phyloP scores from a whole-genome alignment of 352 stramenopile species.

The Globisporangium cylindrosporum region DNA sequence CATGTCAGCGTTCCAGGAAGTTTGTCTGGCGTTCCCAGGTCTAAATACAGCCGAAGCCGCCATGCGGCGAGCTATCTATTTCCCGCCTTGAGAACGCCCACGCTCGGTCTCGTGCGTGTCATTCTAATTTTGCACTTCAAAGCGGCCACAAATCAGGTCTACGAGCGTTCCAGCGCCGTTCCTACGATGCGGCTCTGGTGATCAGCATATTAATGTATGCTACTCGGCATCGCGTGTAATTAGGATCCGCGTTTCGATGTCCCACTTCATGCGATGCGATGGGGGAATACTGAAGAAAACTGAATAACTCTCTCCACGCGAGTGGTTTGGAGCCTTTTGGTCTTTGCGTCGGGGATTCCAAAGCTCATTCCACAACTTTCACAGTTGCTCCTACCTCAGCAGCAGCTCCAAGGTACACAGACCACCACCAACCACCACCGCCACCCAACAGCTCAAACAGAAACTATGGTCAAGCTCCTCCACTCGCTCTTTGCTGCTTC shows the following conservation, averaged over 20 bases:
- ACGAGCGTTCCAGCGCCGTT: neutral
- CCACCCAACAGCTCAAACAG: neutral
- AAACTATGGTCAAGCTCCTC: conserved; percentile 9
- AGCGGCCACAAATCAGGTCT: neutral
- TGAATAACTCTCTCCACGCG: neutral
- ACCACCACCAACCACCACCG: no score
- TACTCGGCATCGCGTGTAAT: neutral
- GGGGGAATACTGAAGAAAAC: neutral
- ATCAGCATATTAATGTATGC: neutral
- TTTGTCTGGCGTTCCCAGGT: neutral
- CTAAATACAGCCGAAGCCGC: conserved; percentile 1
- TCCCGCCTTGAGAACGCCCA: neutral
- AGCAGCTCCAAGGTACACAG: conserved; percentile 5
- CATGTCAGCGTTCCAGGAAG: neutral
- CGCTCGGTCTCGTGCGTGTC: neutral
- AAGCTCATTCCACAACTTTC: conserved; percentile 13
- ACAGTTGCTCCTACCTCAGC: conserved; percentile 3
- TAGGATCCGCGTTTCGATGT: neutral
- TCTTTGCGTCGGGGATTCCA: neutral
- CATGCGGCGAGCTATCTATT: neutral
- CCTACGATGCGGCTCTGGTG: neutral
- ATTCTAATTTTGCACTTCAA: neutral
- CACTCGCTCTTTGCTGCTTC: neutral
- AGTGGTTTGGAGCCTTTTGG: neutral
- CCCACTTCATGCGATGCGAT: neutral